Conservation (phyloP, 306 rosid genomes). For the Urtica urens region DNA sequence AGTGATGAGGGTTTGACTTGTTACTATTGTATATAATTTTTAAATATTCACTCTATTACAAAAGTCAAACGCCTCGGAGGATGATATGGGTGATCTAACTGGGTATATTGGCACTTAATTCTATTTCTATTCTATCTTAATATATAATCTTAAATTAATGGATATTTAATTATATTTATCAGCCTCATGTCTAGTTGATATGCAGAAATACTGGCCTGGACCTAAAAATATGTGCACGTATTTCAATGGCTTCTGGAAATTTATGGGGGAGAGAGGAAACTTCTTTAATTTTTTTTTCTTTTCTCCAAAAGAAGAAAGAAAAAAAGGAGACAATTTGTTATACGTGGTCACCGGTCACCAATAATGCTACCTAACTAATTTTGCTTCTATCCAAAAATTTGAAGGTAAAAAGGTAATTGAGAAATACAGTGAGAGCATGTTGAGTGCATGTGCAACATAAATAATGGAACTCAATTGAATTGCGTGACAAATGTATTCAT, state of each 20-base stretch:
- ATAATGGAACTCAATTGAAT: neutral
- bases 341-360: conserved; percentile 38
- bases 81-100: conserved; percentile 52
- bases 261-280: neutral
- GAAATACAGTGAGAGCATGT: conserved; percentile 19
- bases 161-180: neutral
- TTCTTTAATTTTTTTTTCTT: neutral
- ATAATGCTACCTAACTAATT: conserved; percentile 43
- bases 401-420: conserved; percentile 9
- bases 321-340: neutral
- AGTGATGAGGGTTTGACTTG: conserved; percentile 16
- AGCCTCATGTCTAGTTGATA: neutral
- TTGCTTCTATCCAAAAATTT: neutral
- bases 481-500: conserved; percentile 1
- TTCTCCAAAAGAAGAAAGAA: neutral
- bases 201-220: neutral
- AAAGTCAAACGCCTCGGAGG: conserved; percentile 30
- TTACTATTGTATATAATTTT: neutral
- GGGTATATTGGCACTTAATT: conserved; percentile 16
- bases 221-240: conserved; percentile 4
- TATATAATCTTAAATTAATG: neutral
- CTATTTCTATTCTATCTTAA: neutral
- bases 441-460: conserved; percentile 12
- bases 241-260: conserved; percentile 16
- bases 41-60: neutral